Percentiles rank a stretch among this genome's conserved stretches.
phyloP scores from a whole-genome alignment of 2,329 filamentous ascomycete species.

The Arthrinium phaeospermum region DNA sequence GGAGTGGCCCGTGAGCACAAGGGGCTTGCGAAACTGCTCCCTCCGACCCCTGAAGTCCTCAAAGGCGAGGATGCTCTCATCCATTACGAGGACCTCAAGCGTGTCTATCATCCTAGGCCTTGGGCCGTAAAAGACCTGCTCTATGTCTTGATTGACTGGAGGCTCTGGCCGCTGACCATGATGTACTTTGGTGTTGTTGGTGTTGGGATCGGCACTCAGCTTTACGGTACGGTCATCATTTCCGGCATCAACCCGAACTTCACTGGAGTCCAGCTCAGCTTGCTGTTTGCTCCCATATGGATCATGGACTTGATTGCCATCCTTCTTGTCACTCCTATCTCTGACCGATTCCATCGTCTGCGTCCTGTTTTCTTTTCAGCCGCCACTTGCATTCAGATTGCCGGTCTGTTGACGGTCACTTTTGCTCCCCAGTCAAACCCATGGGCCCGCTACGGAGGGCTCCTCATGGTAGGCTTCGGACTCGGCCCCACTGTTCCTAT shows the following conservation, averaged over 20 bases:
- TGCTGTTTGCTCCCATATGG: conserved; percentile 92
- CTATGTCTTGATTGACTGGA: conserved; percentile 80
- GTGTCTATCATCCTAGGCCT: conserved; percentile 76
- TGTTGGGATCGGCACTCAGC: conserved; percentile 87
- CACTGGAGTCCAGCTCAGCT: conserved; percentile 75
- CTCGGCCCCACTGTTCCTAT: conserved; percentile 90
- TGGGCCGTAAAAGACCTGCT: conserved; percentile 77
- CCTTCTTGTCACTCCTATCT: conserved; percentile 81
- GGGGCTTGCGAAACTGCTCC: conserved; percentile 68
- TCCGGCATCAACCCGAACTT: conserved; percentile 75
- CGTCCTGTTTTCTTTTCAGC: conserved; percentile 82
- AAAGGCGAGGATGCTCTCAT: conserved; percentile 77
- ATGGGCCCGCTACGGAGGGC: conserved; percentile 86
- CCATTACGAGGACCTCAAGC: conserved; percentile 81
- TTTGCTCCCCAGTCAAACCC: conserved; percentile 70
- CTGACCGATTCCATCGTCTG: conserved; percentile 82
- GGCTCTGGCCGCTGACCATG: conserved; percentile 81
- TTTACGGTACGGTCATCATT: conserved; percentile 89
- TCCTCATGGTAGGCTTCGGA: conserved; percentile 90
- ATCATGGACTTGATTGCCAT: conserved; percentile 91
- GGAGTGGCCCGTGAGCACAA: conserved; percentile 61
- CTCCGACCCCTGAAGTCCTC: conserved; percentile 72
- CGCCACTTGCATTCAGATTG: conserved; percentile 79
- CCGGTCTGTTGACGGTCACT: conserved; percentile 79
- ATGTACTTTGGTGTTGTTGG: conserved; percentile 98